Conservation (phyloP, 495 filamentous ascomycete genomes). For the Collariella sp. region DNA sequence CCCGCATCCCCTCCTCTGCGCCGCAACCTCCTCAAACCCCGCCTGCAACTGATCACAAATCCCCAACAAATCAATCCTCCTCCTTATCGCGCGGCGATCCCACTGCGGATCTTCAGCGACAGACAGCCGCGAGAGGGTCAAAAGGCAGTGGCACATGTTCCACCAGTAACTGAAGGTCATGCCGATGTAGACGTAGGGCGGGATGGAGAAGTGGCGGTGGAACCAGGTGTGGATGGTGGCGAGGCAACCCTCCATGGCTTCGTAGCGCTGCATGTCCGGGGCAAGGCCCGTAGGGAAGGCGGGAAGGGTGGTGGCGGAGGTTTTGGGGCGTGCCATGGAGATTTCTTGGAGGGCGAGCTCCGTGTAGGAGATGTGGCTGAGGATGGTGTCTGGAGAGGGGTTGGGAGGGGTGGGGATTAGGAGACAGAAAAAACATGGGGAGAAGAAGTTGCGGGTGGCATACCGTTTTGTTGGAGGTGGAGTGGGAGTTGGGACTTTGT, state of each 20-base stretch:
- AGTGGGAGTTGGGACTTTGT: slow-evolving; percentile 30
- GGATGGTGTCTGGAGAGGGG: slow-evolving; percentile 27
- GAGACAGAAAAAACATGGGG: too few species aligned
- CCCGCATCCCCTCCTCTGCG: slow-evolving; percentile 1
- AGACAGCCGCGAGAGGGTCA: slow-evolving; percentile 23
- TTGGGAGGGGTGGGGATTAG: too few species aligned
- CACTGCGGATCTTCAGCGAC: slow-evolving; percentile 30
- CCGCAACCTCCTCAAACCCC: slow-evolving; percentile 14
- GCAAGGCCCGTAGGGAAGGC: slow-evolving; percentile 1
- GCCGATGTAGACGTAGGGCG: slow-evolving; percentile 17
- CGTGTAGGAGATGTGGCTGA: slow-evolving; percentile 31
- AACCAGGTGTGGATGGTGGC: slow-evolving; percentile 18
- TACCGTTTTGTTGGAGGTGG: slow-evolving; percentile 35
- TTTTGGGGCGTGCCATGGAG: slow-evolving; percentile 22
- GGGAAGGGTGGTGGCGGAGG: too few species aligned
- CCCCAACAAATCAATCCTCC: slow-evolving; percentile 24
- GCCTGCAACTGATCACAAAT: slow-evolving; percentile 24
- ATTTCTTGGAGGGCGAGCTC: slow-evolving; percentile 40
- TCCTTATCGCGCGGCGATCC: slow-evolving; percentile 24
- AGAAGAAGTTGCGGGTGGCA: slow-evolving; percentile 5
- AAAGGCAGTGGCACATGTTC: slow-evolving; percentile 23
- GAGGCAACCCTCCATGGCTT: slow-evolving; percentile 24
- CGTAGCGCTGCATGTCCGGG: slow-evolving; percentile 23
- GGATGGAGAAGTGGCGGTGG: slow-evolving; percentile 24
- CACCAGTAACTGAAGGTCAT: slow-evolving; percentile 27